These are phyloP conservation scores for Pontederia crassipes DNA, from an alignment of 176 grass and related monocot species.

Conservation along the genomic window DNA sequence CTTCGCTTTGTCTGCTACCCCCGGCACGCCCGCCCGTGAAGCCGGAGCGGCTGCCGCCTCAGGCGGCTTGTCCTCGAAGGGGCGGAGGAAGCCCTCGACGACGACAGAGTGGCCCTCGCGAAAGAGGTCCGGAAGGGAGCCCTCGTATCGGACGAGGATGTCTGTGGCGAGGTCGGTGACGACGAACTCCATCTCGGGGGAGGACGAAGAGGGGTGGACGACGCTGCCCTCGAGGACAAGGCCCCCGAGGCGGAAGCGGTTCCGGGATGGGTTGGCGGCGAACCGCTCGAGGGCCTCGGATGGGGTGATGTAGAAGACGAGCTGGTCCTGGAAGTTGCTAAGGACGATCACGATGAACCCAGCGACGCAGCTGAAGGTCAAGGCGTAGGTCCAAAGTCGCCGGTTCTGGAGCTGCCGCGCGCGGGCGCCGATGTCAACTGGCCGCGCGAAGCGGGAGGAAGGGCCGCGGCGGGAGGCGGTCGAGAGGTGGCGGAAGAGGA, in stretches of 20 bases:
- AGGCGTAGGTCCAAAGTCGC: conserved; percentile 83
- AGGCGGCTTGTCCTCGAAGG: conserved; percentile 34
- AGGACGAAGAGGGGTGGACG: conserved; percentile 35
- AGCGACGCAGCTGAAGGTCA: conserved; percentile 81
- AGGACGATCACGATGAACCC: conserved; percentile 90
- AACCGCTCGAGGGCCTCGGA: conserved; percentile 60
- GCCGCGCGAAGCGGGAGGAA: not conserved
- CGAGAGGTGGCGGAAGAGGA: conserved; percentile 24
- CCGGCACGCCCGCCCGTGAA: conserved; percentile 4
- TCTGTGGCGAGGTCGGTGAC: conserved; percentile 88
- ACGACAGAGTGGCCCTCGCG: conserved; percentile 96
- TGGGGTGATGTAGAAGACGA: conserved; percentile 92
- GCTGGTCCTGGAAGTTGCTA: conserved; percentile 88
- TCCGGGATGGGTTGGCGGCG: conserved; percentile 41
- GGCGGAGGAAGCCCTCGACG: conserved; percentile 73
- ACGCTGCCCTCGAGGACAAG: conserved; percentile 91
- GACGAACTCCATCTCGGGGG: conserved; percentile 92
- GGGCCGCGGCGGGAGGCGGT: conserved; percentile 25
- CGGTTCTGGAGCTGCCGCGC: conserved; percentile 86
- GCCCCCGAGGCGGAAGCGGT: conserved; percentile 69
- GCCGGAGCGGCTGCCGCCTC: not conserved
- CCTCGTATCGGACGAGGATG: conserved; percentile 83
- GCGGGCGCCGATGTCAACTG: conserved; percentile 73
- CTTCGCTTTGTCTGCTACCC: conserved; percentile 62
- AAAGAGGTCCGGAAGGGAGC: conserved; percentile 80